These are phyloP conservation scores for Novymonas esmeraldas DNA, from an alignment of 208 protist genomes.

Conservation along the genomic window DNA sequence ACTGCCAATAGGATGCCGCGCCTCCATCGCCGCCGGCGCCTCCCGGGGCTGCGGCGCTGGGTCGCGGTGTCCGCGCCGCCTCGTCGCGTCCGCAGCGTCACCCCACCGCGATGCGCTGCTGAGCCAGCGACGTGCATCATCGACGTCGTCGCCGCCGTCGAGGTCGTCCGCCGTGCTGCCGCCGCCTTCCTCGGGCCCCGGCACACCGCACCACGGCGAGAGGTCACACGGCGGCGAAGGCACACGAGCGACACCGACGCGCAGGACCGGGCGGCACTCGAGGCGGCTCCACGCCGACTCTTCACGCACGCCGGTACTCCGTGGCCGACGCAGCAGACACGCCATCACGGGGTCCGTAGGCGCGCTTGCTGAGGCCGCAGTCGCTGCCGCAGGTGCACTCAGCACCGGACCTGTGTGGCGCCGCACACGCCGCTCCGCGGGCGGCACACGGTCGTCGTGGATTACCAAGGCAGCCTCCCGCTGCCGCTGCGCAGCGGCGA, in stretches of 20 bases:
- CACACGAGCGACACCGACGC: constrained; percentile 4
- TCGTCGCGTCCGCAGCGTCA: too few species aligned
- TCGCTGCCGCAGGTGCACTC: not conserved
- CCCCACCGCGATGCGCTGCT: too few species aligned
- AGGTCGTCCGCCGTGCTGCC: not conserved
- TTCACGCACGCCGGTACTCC: not conserved
- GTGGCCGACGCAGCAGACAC: constrained; percentile 3
- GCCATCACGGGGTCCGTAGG: not conserved
- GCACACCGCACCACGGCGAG: too few species aligned
- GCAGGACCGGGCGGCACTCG: constrained; percentile 4
- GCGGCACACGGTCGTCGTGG: constrained; percentile 34
- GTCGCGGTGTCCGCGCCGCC: too few species aligned
- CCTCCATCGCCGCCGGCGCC: not conserved
- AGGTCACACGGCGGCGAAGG: too few species aligned
- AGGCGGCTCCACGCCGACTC: not conserved
- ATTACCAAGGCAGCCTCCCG: constrained; percentile 23
- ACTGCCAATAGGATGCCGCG: not conserved
- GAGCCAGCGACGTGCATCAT: too few species aligned
- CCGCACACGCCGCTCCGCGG: constrained; percentile 6
- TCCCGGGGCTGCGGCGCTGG: not conserved
- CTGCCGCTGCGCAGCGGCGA: constrained; percentile 16
- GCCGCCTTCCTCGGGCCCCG: too few species aligned
- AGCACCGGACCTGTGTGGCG: constrained; percentile 8
- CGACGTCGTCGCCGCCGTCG: not conserved
- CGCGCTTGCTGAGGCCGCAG: not conserved